Evolutionary conservation across 768 basidiomycete species (phyloP), one percentile per base, ranked within the genome.

Genomic region (Terana coerulea): DNA sequence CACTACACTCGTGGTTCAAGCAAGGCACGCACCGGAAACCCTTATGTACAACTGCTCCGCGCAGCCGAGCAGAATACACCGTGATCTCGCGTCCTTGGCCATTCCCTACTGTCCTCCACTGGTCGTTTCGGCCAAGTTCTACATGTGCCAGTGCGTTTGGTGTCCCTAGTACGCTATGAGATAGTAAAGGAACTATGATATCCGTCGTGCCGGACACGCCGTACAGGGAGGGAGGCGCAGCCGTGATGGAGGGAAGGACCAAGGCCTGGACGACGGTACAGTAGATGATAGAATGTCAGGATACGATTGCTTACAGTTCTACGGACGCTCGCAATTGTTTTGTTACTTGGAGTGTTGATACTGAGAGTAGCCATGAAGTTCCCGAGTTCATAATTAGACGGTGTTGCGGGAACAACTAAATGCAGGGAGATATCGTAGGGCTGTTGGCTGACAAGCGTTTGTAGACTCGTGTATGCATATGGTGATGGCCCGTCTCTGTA

Each of bases 351-450:
- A 0, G 83, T 82, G 2, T 70, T 72, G 24, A 93, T 67, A 1
- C 76, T 81, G 30, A 92, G 63, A 37, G 73, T 77, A 4, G 81
- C 72, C 91, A 93, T 93, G 67, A 92, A 93, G 65, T 93, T 93
- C 35, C 91, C 91, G 2, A 93, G 79, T 3, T 73, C 82, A 59
- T 79, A 71, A 68, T 90, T 92, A 19, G 82, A 66, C 52, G 83
- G 80, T 15, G 77, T 77, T 3, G 79, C 72, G 10, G 91, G 91
- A 6, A 92, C 72, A 25, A 71, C 65, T 14, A 93, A 71, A 47
- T 80, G 77, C 14, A 92, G 67, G 37, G 81, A 82, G 45, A 93
- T 71, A 56, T 90, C 82, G 51, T 92, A 93, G n/a, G 79, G 78
- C 55, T 91, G 90, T 31, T 75, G 69, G 15, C 78, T 61, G 45